These are phyloP conservation scores for Aegilops sharonensis DNA, from an alignment of 176 grass and related monocot genomes.

Conservation along the genomic window DNA sequence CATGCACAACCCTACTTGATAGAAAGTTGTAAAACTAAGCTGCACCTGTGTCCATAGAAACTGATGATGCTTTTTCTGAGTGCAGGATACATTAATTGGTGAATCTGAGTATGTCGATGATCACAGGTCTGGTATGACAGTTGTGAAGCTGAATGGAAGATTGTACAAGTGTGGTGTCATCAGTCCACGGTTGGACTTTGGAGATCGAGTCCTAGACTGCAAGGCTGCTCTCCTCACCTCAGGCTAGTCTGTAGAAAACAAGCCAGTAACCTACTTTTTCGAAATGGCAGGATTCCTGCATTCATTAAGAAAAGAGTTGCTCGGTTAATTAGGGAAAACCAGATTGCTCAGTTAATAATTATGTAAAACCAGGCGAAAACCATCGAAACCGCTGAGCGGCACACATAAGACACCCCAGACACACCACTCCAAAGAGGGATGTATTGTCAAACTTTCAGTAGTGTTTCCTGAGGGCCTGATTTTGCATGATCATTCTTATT, in stretches of 20 bases:
- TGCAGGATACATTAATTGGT: conserved; percentile 25
- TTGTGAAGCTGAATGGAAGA: conserved; percentile 37
- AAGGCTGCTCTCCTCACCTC: conserved; percentile 19
- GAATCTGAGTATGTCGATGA: conserved; percentile 42
- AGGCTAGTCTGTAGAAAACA: conserved; percentile 1
- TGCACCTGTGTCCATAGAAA: no score
- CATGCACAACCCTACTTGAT: no score
- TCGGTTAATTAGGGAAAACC: no score
- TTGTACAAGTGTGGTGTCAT: conserved; percentile 29
- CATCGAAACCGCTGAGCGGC: no score
- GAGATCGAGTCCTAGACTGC: conserved; percentile 38
- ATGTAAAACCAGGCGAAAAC: no score
- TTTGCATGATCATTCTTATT: not conserved
- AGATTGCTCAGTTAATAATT: no score
- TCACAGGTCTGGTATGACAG: conserved; percentile 16
- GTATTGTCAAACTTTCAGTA: not conserved
- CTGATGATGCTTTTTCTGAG: not conserved
- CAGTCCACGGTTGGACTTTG: conserved; percentile 33
- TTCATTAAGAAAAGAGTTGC: no score
- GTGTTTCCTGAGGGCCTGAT: not conserved
- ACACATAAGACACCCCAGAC: no score
- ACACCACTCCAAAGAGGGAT: not conserved
- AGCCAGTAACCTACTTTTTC: not conserved
- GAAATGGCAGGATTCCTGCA: no score
- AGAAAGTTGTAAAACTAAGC: no score